These are phyloP conservation scores for Neurospora hispaniola DNA, from an alignment of 495 filamentous ascomycete genomes.

Conservation along the genomic window DNA sequence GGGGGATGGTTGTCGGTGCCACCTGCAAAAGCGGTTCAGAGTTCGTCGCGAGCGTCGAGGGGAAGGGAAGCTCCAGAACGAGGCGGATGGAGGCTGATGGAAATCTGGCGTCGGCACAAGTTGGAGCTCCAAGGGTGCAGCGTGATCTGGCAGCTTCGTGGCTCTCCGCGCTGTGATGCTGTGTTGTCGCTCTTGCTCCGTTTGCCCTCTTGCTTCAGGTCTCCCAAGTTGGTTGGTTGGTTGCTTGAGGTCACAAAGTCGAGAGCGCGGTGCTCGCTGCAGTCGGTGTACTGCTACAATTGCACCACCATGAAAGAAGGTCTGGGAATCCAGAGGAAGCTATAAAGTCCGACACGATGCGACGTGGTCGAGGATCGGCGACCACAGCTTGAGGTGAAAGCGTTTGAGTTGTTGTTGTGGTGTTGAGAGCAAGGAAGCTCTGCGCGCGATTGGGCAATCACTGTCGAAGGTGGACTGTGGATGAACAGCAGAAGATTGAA, in stretches of 20 bases:
- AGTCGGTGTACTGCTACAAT: constrained; percentile 10
- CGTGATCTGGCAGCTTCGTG: background rate
- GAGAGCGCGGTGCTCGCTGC: constrained; percentile 2
- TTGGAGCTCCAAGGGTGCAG: background rate
- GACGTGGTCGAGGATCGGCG: background rate
- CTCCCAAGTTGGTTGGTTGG: background rate
- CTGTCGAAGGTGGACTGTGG: background rate
- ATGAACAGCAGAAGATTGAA: constrained; percentile 2
- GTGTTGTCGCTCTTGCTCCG: background rate
- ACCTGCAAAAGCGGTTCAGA: background rate
- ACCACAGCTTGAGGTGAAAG: background rate
- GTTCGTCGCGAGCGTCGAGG: background rate
- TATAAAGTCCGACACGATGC: background rate
- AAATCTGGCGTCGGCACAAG: background rate
- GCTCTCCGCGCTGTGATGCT: background rate
- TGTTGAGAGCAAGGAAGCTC: constrained; percentile 5
- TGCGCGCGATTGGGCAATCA: background rate
- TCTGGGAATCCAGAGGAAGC: background rate
- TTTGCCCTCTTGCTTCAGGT: background rate
- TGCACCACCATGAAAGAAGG: constrained; percentile 14
- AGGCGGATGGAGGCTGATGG: background rate
- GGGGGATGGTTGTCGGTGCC: constrained; percentile 14
- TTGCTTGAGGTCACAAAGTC: background rate
- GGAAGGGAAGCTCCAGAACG: background rate
- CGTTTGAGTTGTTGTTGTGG: constrained; percentile 4